Percentiles rank a stretch among this genome's conserved stretches.
These are phyloP conservation scores for Mycena citricolor DNA, from an alignment of 1,284 basidiomycete genomes.

Conservation along the genomic window DNA sequence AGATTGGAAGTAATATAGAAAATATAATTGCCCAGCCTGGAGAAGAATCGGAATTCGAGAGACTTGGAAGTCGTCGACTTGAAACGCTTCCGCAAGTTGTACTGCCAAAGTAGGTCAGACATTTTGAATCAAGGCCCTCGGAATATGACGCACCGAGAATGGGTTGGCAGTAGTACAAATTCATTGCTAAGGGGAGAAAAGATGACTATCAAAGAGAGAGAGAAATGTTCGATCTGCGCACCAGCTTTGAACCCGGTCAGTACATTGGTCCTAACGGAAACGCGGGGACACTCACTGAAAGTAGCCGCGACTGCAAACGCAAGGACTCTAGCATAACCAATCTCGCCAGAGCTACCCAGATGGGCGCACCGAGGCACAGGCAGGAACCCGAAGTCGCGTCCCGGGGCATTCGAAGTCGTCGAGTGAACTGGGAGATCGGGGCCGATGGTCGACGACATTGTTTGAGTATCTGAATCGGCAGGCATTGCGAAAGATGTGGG, in stretches of 20 bases:
- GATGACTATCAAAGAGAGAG: background rate
- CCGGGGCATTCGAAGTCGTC: no score
- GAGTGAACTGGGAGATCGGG: no score
- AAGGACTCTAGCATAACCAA: conserved; percentile 58
- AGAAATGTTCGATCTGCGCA: no score
- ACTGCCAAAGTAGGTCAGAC: conserved; percentile 69
- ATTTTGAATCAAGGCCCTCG: conserved; percentile 66
- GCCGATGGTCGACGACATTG: no score
- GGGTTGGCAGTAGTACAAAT: background rate
- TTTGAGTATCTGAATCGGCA: no score
- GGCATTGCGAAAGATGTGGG: no score
- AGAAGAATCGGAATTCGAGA: conserved; percentile 33
- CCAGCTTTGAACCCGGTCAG: no score
- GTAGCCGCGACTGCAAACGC: conserved; percentile 70
- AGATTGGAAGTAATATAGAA: background rate
- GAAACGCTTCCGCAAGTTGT: conserved; percentile 51
- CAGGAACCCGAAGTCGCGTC: conserved; percentile 60
- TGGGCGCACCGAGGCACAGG: conserved; percentile 57
- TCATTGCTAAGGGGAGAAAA: conserved; percentile 1
- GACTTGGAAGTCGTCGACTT: conserved; percentile 55
- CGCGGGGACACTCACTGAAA: conserved; percentile 32
- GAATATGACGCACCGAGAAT: background rate
- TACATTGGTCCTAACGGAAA: no score
- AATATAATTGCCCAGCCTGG: conserved; percentile 9
- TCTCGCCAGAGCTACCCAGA: conserved; percentile 52